A percentile compares a stretch with the other conserved stretches of the same genome.
Evolutionary conservation across 345 rosid genomes (phyloP).

Genomic region (Eucalyptus victrix): DNA sequence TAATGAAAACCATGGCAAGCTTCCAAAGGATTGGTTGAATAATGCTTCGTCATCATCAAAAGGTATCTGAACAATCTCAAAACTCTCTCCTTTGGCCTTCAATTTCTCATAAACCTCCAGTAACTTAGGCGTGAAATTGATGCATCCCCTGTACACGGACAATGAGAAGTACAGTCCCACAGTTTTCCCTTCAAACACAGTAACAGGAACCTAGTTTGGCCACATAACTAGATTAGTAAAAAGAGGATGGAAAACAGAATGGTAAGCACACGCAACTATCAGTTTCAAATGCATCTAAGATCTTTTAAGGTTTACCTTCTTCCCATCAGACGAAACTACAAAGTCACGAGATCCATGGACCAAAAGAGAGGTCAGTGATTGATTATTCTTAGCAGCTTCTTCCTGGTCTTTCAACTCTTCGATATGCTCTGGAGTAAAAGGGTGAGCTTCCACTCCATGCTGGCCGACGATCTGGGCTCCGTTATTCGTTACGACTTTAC

Average conservation of each 20-base stretch:
- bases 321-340: conserved; percentile 38
- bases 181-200: conserved; percentile 3
- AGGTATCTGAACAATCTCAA: conserved; percentile 11
- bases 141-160: not conserved
- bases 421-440: conserved; percentile 52
- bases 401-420: conserved; percentile 50
- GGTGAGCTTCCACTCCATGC: conserved; percentile 54
- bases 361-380: conserved; percentile 45
- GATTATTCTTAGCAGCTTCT: conserved; percentile 40
- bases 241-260: not conserved
- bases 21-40: not conserved
- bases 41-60: not conserved
- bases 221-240: not conserved
- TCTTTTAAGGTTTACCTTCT: conserved; percentile 19
- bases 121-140: not conserved
- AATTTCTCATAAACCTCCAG: not conserved
- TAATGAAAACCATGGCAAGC: conserved; percentile 11
- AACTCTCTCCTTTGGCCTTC: not conserved
- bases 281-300: not conserved
- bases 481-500: conserved; percentile 20
- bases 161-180: conserved; percentile 4
- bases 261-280: not conserved
- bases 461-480: conserved; percentile 42
- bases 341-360: conserved; percentile 41
- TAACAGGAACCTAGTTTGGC: not conserved